These are phyloP conservation scores for Datura wrightii DNA, from an alignment of 257 asterid species.

Conservation along the genomic window DNA sequence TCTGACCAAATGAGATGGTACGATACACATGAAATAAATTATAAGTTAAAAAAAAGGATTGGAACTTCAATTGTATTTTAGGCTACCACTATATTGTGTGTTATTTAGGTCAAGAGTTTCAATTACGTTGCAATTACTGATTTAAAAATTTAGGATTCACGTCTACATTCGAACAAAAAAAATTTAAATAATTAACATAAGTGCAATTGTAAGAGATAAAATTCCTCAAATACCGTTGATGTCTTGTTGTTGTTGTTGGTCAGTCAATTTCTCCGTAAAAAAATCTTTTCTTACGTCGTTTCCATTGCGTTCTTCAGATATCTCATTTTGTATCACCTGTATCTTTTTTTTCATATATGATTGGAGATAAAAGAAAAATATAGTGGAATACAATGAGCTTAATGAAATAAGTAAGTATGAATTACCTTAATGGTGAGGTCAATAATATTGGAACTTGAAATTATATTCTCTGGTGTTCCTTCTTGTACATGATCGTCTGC, in stretches of 20 bases:
- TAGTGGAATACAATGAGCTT: neutral
- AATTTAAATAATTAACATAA: neutral
- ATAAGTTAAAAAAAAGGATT: neutral
- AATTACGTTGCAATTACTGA: neutral
- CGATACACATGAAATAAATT: neutral
- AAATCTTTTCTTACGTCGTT: neutral
- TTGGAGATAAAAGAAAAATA: neutral
- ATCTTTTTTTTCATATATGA: neutral
- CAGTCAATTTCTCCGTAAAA: neutral
- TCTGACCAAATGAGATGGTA: neutral
- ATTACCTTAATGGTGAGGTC: neutral
- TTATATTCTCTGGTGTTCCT: neutral
- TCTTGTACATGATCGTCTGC: neutral
- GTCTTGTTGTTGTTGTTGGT: neutral
- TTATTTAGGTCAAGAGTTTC: neutral
- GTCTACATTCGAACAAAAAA: neutral
- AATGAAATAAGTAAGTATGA: neutral
- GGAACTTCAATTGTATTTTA: neutral
- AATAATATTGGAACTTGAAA: neutral
- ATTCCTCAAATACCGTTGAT: neutral
- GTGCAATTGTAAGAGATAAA: neutral
- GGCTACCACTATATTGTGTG: neutral
- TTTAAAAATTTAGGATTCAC: neutral
- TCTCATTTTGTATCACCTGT: neutral
- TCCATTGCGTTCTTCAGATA: neutral